Conservation (phyloP, 352 stramenopile genomes). For the Blastocystis sp. region DNA sequence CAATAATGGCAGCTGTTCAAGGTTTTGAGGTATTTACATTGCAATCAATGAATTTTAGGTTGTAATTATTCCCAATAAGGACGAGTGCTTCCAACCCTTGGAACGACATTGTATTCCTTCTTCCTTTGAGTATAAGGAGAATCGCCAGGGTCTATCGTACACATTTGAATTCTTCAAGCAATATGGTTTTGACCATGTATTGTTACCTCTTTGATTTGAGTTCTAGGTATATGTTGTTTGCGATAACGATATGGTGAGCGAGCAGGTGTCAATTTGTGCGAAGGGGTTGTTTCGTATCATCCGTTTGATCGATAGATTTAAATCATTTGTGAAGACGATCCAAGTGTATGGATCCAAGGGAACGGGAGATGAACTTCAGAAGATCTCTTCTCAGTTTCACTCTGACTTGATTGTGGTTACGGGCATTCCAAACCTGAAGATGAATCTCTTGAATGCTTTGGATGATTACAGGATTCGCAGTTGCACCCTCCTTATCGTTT, state of each 20-base stretch:
- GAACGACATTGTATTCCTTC: neutral
- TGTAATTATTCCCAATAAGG: constrained; percentile 32
- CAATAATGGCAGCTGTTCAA: neutral
- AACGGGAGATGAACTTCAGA: neutral
- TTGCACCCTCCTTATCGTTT: neutral
- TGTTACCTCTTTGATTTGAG: neutral
- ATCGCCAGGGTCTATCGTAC: neutral
- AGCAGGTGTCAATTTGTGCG: neutral
- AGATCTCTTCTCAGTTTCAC: neutral
- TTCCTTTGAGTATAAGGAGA: neutral
- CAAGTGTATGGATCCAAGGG: neutral
- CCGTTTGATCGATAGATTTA: neutral
- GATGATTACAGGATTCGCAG: neutral
- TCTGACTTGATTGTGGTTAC: constrained; percentile 18
- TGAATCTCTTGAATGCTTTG: neutral
- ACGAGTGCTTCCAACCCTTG: neutral
- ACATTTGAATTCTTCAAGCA: constrained; percentile 25
- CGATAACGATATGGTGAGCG: constrained; percentile 1
- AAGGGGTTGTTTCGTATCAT: neutral
- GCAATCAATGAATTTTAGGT: neutral
- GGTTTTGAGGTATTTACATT: neutral
- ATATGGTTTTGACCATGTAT: constrained; percentile 1
- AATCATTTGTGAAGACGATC: constrained; percentile 8
- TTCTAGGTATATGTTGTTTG: constrained; percentile 6
- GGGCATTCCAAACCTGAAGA: neutral